These are phyloP conservation scores for Simmondsia chinensis DNA, from an alignment of 148 eudicot species.

Conservation along the genomic window DNA sequence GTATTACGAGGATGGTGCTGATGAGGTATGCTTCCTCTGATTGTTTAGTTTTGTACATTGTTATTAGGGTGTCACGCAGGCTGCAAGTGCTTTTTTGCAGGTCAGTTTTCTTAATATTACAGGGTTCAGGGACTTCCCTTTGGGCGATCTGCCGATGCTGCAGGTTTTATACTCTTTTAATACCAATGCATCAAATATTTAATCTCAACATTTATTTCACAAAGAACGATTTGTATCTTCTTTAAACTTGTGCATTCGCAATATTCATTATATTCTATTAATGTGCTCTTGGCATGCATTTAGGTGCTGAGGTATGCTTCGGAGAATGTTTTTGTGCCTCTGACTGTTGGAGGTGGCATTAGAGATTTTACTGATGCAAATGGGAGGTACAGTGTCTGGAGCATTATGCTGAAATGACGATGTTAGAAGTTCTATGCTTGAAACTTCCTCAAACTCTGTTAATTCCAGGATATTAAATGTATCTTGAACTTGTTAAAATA, in stretches of 20 bases:
- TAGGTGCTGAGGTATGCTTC: constrained; percentile 78
- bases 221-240: no score
- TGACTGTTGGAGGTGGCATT: constrained; percentile 98
- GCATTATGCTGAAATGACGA: neutral
- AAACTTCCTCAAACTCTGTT: neutral
- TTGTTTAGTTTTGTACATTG: neutral
- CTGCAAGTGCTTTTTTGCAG: constrained; percentile 30
- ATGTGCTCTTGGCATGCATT: constrained; percentile 5
- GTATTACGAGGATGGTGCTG: constrained; percentile 95
- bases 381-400: constrained; percentile 54
- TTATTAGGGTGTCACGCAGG: constrained; percentile 2
- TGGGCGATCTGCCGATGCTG: constrained; percentile 94
- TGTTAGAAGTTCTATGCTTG: neutral
- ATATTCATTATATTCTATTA: neutral
- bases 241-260: no score
- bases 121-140: constrained; percentile 92
- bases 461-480: neutral
- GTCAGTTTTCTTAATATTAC: constrained; percentile 90
- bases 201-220: no score
- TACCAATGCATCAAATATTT: no score
- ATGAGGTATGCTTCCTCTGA: constrained; percentile 55
- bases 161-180: no score
- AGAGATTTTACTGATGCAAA: constrained; percentile 93
- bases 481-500: neutral
- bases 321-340: constrained; percentile 89